Evolutionary conservation across 495 filamentous ascomycete genomes (phyloP), one percentile per base, ranked within the genome.

Genomic region (Trichoderma erinaceum): DNA sequence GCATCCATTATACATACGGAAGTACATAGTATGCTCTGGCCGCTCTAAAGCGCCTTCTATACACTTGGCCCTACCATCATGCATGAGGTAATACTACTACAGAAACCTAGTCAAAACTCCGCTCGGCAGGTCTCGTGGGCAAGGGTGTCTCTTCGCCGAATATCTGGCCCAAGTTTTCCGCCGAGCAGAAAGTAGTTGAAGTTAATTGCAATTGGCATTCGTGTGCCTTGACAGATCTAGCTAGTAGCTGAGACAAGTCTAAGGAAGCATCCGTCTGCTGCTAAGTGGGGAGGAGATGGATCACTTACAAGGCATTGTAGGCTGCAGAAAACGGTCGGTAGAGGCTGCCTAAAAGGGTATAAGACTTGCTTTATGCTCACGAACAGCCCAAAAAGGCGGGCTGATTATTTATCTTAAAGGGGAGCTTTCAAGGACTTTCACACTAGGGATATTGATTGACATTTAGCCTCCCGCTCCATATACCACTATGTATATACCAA

Each of bases 251-350:
- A 61, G 56, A 25, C 25, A 11, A 61, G 56, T 32, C 25, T 61
- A 32, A 61, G 44, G 16, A 32, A 32, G 2, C 23, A 13, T 61
- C 29, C 25, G 29, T 29, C 56, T 61, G 56, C 56, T 21, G 13
- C 25, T 25, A 61, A 61, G 56, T 61, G 56, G 56, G 56, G 56
- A 61, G 25, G 18, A 29, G 4, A 32, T 21, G n/a, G 56, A 18
- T 21, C 56, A 52, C 8, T 61, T 29, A 11, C 56, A 61, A 61
- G 56, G 50, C 16, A 29, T 18, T 15, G 29, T 7, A 15, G 25
- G 56, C 56, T 61, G 56, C 10, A 61, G 56, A 61, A 61, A 61
- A 61, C 56, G 56, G 56, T 61, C 56, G 56, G 56, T 11, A 61
- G 4, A 52, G 56, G 56, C 23, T 61, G 25, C 56, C 56, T 32